These are phyloP conservation scores for Neurospora sp. DNA, from an alignment of 2,329 filamentous ascomycete species.

Conservation along the genomic window DNA sequence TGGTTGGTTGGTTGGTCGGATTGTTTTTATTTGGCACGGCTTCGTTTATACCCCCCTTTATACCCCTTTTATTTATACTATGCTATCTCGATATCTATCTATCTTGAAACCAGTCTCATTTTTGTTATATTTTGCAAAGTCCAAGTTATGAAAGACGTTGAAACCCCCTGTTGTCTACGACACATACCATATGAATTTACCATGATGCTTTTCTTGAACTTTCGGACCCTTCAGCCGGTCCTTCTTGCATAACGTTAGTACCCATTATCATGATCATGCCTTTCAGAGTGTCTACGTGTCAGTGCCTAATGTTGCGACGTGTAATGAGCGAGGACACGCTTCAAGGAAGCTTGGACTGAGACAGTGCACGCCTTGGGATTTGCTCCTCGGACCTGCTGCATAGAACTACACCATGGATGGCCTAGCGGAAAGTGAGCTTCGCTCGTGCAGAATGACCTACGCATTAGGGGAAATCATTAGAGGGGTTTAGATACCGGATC, in stretches of 20 bases:
- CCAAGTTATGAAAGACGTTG: background rate
- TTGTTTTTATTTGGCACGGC: background rate
- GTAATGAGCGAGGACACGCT: background rate
- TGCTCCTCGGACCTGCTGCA: background rate
- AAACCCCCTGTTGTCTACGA: background rate
- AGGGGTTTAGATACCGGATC: background rate
- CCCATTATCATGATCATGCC: background rate
- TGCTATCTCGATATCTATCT: background rate
- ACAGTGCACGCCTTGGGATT: background rate
- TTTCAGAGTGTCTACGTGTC: background rate
- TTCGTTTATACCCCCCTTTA: background rate
- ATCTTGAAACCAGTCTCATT: background rate
- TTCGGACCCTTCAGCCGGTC: background rate
- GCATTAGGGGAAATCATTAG: background rate
- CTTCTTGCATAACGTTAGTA: background rate
- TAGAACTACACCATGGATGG: background rate
- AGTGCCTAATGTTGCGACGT: background rate
- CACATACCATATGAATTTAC: background rate
- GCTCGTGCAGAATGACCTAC: background rate
- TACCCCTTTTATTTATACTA: background rate
- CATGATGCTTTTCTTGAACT: background rate
- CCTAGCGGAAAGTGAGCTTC: background rate
- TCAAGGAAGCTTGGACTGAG: background rate
- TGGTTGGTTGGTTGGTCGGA: background rate
- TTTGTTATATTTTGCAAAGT: background rate